Evolutionary conservation across 306 rosid genomes (phyloP).

Genomic region (Leucaena leucocephala): DNA sequence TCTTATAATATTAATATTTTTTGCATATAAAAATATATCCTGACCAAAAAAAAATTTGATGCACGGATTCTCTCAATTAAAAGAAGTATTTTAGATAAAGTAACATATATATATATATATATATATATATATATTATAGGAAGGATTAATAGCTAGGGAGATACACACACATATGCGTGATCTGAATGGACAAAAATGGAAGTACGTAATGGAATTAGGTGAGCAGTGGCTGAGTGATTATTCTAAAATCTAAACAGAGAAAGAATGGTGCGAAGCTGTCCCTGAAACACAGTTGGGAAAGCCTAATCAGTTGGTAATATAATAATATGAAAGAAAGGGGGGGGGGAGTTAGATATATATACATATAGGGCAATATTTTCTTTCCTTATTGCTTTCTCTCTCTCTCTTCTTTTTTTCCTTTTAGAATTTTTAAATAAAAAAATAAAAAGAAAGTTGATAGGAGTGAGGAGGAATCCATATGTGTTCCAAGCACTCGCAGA

Average conservation of each 20-base stretch:
- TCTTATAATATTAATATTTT: too few species aligned
- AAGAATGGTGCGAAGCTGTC: slow-evolving; percentile 54
- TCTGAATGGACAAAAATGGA: slow-evolving; percentile 42
- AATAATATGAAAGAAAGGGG: slow-evolving; percentile 38
- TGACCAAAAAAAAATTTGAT: too few species aligned
- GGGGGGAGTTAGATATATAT: neutral
- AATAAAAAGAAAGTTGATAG: slow-evolving; percentile 52
- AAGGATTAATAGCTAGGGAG: neutral
- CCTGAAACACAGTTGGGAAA: slow-evolving; percentile 27
- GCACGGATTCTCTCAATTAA: too few species aligned
- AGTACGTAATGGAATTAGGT: slow-evolving; percentile 53
- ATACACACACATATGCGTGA: neutral
- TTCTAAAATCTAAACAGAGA: slow-evolving; percentile 50
- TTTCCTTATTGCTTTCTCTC: slow-evolving; percentile 40
- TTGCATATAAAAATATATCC: too few species aligned
- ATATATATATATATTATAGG: too few species aligned
- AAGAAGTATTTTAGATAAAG: too few species aligned
- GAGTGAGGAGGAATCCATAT: slow-evolving; percentile 65
- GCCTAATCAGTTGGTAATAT: slow-evolving; percentile 44
- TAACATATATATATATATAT: too few species aligned
- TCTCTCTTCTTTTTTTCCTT: slow-evolving; percentile 38
- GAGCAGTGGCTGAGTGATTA: slow-evolving; percentile 33
- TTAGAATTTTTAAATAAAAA: neutral
- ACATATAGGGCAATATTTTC: neutral
- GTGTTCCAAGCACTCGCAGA: slow-evolving; percentile 91